Percentiles rank a stretch among this genome's conserved stretches.
Conservation (phyloP, 2,329 filamentous ascomycete species). For the Hirsutella minnesotensis region DNA sequence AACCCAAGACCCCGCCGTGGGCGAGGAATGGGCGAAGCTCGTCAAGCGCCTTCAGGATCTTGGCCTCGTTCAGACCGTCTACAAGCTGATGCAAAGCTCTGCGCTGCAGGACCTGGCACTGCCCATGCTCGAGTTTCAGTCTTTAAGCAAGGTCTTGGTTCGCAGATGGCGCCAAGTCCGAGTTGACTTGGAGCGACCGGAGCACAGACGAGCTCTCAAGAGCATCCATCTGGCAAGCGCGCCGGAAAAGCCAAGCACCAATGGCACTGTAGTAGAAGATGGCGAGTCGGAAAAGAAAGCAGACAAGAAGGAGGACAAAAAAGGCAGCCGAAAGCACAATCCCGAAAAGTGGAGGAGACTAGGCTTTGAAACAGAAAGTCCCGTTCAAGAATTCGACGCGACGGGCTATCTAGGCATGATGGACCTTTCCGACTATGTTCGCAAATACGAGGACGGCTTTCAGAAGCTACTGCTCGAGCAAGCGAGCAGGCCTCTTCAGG, state of each 20-base stretch:
- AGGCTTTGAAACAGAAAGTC: conserved; percentile 85
- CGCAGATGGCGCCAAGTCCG: conserved; percentile 78
- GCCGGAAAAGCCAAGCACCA: conserved; percentile 38
- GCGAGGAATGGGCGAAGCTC: conserved; percentile 85
- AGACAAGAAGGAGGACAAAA: conserved; percentile 27
- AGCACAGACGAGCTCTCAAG: conserved; percentile 80
- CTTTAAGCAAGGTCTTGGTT: conserved; percentile 75
- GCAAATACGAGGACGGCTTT: conserved; percentile 83
- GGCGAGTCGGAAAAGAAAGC: conserved; percentile 18
- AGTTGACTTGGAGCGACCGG: conserved; percentile 75
- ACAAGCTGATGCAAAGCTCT: conserved; percentile 86
- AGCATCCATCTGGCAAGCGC: conserved; percentile 74
- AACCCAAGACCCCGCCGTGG: conserved; percentile 15
- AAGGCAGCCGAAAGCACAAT: conserved; percentile 47
- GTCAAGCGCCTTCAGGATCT: conserved; percentile 89
- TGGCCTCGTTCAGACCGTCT: conserved; percentile 85
- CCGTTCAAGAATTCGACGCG: conserved; percentile 71
- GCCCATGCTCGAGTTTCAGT: conserved; percentile 86
- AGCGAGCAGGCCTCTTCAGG: conserved; percentile 54
- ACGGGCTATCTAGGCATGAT: conserved; percentile 92
- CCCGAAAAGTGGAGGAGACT: conserved; percentile 87
- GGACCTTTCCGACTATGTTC: conserved; percentile 89
- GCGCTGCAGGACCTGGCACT: conserved; percentile 82
- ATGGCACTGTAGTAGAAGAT: conserved; percentile 24
- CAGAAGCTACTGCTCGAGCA: conserved; percentile 90